Evolutionary conservation across 108 stramenopile genomes (phyloP), one percentile per base, ranked within the genome.

Genomic region (Nitzschia putrida): DNA sequence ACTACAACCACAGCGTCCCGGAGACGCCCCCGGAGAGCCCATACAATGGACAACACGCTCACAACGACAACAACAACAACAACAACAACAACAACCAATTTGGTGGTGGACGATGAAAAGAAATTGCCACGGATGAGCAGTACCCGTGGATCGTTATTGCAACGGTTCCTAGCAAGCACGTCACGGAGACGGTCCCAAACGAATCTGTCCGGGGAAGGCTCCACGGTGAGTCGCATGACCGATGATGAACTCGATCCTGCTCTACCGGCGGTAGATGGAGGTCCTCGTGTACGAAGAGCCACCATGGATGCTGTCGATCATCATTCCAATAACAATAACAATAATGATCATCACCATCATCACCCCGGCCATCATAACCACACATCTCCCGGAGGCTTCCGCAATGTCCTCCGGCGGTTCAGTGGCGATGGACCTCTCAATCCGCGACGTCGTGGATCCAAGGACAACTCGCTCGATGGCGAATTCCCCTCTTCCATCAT

Each of bases 391-490:
- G 61, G 61, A 24, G 61, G 61, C 13, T n/a, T 63, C 11, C 61
- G 61, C 13, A 39, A 39, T 63, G 61, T 63, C 23, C 24, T 63
- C 38, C n/a, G 61, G 7, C 16, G 61, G 43, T 63, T 63, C 37
- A 63, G 61, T 63, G 61, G 61, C 16, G 61, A 63, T 63, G 61
- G 61, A 9, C 61, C 61, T 12, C 38, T 39, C 12, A 56, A 56
- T 22, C 23, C 55, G 13, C 29, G 22, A 22, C 42, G 61, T 1
- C 42, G 61, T 18, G 61, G 61, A 11, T 40, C 38, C 23, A 41
- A 23, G 14, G 44, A 63, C 23, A 16, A 49, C 18, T 63, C 61
- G 9, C 11, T 47, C 25, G 61, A 63, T 4, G 18, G 37, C 22
- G 61, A 63, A 8, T 63, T 63, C 44, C 24, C 38, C 5, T 22